phyloP scores from a whole-genome alignment of 1,284 basidiomycete species.

The Boletellus deceptivus region DNA sequence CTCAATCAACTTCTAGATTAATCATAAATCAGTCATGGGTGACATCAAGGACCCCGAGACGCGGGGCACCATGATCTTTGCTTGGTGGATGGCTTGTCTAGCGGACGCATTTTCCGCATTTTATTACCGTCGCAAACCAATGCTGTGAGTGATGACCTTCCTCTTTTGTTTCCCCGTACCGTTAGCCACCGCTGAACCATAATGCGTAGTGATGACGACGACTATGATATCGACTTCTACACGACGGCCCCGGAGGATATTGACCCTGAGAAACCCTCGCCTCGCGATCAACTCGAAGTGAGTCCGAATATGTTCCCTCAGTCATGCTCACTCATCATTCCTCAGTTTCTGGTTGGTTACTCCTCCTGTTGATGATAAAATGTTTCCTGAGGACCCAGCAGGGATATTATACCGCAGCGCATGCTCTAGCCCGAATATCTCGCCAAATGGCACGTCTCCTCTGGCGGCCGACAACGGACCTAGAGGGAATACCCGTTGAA shows the following conservation, averaged over 20 bases:
- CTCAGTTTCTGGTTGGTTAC: constrained; percentile 40
- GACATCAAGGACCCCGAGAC: constrained; percentile 68
- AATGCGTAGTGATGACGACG: constrained; percentile 51
- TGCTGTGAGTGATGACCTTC: constrained; percentile 55
- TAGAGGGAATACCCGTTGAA: constrained; percentile 73
- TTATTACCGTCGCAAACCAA: constrained; percentile 61
- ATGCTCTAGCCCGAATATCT: constrained; percentile 76
- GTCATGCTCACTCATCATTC: constrained; percentile 12
- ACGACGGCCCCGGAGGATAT: constrained; percentile 58
- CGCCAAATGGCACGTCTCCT: constrained; percentile 76
- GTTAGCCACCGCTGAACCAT: constrained; percentile 32
- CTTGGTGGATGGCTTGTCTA: constrained; percentile 74
- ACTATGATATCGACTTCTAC: constrained; percentile 78
- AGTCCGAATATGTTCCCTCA: constrained; percentile 17
- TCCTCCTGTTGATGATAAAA: constrained; percentile 31
- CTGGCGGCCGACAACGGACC: constrained; percentile 73
- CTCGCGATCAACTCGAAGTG: constrained; percentile 75
- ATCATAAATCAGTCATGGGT: constrained; percentile 72
- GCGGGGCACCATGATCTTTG: constrained; percentile 78
- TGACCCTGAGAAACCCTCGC: constrained; percentile 53
- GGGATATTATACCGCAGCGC: constrained; percentile 78
- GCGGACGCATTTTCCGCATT: constrained; percentile 58
- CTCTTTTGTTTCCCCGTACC: background rate
- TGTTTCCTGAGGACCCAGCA: constrained; percentile 29
- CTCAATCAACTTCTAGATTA: constrained; percentile 51